Evolutionary conservation across 257 asterid species (phyloP), one percentile per base, ranked within the genome.

Genomic region (Nicotiana paniculata): DNA sequence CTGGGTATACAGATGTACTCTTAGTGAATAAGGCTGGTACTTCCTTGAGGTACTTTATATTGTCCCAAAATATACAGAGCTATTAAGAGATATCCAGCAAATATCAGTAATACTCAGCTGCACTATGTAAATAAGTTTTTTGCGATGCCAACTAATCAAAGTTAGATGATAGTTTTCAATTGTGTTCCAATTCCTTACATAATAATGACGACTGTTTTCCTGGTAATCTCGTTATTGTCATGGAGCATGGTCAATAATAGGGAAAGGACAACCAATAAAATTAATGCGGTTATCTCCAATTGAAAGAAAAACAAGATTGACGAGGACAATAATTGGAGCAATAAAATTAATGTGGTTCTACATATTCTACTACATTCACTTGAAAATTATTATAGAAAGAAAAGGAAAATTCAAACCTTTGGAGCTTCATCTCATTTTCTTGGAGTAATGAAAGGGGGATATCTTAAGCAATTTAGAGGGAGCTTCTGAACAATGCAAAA

Each of bases 1-100:
- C 98, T 94, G 87, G 46, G 55, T 66, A 74, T 30, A 53, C 43
- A 63, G 33, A 70, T 63, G 67, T 33, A 76, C 43, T 76, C 80
- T 75, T 84, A 33, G 82, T 70, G 84, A 63, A 54, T 21, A 55
- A 30, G 77, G 46, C 58, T 48, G 55, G 16, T 68, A 83, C 51
- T 80, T 61, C 66, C 51, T 51, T 76, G 15, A 54, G 77, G 59
- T 54, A 33, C 85, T 43, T 70, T n/a, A 43, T 43, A 32, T 24
- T 6, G 39, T 48, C 79, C 79, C 58, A 74, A 24, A 70, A 24
- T 53, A 48, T 48, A 48, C 79, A 21, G 16, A 74, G 13, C 51
- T 3, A 74, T 13, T 48, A 69, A 65, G 84, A 70, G 51, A 74
- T 32, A 13, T 55, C n/a, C 9, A 83, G 21, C 30, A 39, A 24